Evolutionary conservation across 2,329 filamentous ascomycete species (phyloP).

Genomic region (Zelopaecilomyces penicillatus): DNA sequence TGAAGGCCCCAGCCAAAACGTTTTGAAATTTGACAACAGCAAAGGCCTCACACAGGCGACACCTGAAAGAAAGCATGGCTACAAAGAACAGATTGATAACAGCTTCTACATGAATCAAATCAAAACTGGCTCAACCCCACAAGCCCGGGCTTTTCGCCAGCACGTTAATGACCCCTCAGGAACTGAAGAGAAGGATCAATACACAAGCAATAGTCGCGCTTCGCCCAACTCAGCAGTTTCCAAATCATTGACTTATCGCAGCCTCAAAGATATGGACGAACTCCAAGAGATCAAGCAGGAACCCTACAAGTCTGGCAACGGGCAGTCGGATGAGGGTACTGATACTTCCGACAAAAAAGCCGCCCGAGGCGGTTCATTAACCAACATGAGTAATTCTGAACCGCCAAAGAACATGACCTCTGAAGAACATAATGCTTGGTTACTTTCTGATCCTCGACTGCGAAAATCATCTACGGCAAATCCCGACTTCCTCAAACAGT

Average conservation of each 20-base stretch:
- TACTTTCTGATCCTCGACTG: slow-evolving; percentile 76
- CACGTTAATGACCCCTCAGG: slow-evolving; percentile 15
- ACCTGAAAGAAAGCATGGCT: slow-evolving; percentile 50
- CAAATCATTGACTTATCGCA: too few relatives aligned
- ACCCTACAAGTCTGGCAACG: too few relatives aligned
- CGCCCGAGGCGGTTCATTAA: too few relatives aligned
- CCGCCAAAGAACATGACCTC: slow-evolving; percentile 63
- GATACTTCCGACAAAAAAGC: too few relatives aligned
- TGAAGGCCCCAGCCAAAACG: slow-evolving; percentile 73
- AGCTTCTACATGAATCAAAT: slow-evolving; percentile 79
- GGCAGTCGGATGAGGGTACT: too few relatives aligned
- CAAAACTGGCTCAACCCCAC: slow-evolving; percentile 27
- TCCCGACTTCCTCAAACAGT: slow-evolving; percentile 87
- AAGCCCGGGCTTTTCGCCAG: slow-evolving; percentile 21
- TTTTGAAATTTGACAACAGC: slow-evolving; percentile 55
- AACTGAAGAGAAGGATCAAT: not conserved
- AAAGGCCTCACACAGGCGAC: slow-evolving; percentile 59
- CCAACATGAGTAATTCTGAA: not conserved
- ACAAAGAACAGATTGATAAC: slow-evolving; percentile 70
- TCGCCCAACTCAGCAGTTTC: too few relatives aligned
- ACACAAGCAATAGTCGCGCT: too few relatives aligned
- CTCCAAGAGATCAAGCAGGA: too few relatives aligned
- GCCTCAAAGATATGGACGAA: too few relatives aligned
- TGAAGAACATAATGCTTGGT: slow-evolving; percentile 82
- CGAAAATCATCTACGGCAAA: slow-evolving; percentile 87